Percentiles rank a stretch among this genome's conserved stretches.
phyloP scores from a whole-genome alignment of 805 yeast species.

The Suhomyces emberorum region DNA sequence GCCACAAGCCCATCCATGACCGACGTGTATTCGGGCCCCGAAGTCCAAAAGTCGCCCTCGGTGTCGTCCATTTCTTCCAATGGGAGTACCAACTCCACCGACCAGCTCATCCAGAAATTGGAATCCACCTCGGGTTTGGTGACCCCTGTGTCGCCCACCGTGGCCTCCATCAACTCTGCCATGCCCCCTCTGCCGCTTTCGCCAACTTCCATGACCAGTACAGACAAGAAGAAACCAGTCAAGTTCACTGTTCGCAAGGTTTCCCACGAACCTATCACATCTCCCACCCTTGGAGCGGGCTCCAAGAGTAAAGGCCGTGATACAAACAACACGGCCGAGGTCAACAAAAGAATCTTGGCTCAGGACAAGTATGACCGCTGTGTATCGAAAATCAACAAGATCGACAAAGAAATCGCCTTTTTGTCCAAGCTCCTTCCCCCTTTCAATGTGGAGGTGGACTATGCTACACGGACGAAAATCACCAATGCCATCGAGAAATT shows the following conservation, averaged over 20 bases:
- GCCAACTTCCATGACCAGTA: conserved; percentile 4
- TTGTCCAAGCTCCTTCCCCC: conserved; percentile 41
- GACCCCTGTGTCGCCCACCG: no score
- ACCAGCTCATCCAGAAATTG: conserved; percentile 18
- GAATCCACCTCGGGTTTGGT: background rate
- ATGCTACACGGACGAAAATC: conserved; percentile 38
- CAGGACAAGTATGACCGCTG: conserved; percentile 37
- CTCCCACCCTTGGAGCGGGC: conserved; percentile 6
- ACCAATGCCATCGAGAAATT: conserved; percentile 39
- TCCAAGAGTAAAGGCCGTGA: background rate
- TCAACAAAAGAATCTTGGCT: conserved; percentile 13
- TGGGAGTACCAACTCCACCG: conserved; percentile 21
- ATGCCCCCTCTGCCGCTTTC: conserved; percentile 3
- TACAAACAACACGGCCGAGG: conserved; percentile 5
- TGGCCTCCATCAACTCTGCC: conserved; percentile 1
- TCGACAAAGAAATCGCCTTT: conserved; percentile 38
- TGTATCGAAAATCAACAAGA: conserved; percentile 29
- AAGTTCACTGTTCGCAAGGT: conserved; percentile 35
- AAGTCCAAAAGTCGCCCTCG: conserved; percentile 12
- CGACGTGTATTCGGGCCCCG: background rate
- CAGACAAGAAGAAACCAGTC: conserved; percentile 23
- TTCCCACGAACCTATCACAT: conserved; percentile 22
- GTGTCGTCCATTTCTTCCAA: conserved; percentile 23
- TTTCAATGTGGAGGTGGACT: conserved; percentile 41
- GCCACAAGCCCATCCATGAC: background rate